These are phyloP conservation scores for Salix exigua DNA, from an alignment of 345 rosid genomes.

Conservation along the genomic window DNA sequence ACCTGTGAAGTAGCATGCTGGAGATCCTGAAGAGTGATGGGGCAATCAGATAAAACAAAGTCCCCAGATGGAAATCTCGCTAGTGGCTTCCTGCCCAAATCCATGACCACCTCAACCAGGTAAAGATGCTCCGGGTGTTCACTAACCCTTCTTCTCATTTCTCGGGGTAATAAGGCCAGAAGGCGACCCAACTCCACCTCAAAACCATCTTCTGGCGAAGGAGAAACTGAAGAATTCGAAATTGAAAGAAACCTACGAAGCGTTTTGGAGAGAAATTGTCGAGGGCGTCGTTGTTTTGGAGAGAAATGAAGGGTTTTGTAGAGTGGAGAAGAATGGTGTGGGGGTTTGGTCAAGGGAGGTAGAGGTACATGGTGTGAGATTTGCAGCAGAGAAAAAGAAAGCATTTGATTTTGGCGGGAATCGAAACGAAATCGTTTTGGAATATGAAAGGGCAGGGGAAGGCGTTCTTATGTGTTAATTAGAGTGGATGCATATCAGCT, in stretches of 20 bases:
- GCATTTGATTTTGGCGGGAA: constrained; percentile 37
- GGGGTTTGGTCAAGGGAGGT: constrained; percentile 15
- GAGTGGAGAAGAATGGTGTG: background rate
- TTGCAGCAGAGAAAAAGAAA: constrained; percentile 20
- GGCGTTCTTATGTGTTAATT: too few species aligned
- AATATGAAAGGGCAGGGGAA: too few species aligned
- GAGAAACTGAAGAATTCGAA: constrained; percentile 21
- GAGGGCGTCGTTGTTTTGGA: constrained; percentile 10
- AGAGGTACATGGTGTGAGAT: constrained; percentile 1
- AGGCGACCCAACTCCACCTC: constrained; percentile 67
- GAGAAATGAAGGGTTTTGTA: constrained; percentile 12
- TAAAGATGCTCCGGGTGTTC: constrained; percentile 58
- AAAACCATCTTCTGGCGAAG: constrained; percentile 36
- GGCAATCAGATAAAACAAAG: constrained; percentile 53
- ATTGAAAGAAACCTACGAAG: constrained; percentile 17
- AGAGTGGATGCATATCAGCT: too few species aligned
- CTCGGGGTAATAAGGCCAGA: constrained; percentile 57
- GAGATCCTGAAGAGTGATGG: constrained; percentile 53
- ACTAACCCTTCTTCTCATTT: constrained; percentile 49
- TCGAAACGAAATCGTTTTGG: background rate
- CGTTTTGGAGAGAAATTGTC: background rate
- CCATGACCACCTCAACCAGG: constrained; percentile 81
- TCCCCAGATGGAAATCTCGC: constrained; percentile 95
- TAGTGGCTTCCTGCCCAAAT: constrained; percentile 78
- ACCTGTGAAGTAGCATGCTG: constrained; percentile 76